Evolutionary conservation across 352 stramenopile species (phyloP).

Genomic region (Globisporangium canariense): DNA sequence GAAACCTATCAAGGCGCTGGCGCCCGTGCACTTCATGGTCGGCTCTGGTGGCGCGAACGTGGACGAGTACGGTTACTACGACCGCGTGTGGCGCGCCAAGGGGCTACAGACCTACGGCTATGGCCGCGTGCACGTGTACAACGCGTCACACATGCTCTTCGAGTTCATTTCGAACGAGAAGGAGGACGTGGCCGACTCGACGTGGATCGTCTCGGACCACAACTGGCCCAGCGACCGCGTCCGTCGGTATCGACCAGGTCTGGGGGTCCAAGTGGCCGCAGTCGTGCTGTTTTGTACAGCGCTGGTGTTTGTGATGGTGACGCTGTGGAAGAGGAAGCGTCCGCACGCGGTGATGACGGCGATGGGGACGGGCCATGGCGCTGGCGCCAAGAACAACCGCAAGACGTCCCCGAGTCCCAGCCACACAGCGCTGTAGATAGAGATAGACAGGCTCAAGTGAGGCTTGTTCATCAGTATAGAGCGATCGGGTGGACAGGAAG

Average conservation of each 20-base stretch:
- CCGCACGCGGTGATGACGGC: not conserved
- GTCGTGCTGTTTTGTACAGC: not conserved
- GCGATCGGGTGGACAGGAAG: not conserved
- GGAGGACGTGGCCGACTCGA: slow-evolving; percentile 6
- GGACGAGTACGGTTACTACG: slow-evolving; percentile 39
- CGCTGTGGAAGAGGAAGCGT: not conserved
- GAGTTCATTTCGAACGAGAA: slow-evolving; percentile 42
- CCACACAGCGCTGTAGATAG: not conserved
- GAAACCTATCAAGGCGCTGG: slow-evolving; percentile 31
- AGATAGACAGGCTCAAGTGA: not conserved
- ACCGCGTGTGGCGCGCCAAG: slow-evolving; percentile 27
- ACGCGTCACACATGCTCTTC: slow-evolving; percentile 45
- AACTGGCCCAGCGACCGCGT: slow-evolving; percentile 37
- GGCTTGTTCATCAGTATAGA: no score
- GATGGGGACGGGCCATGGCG: not conserved
- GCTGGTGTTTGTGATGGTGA: not conserved
- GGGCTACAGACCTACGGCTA: slow-evolving; percentile 46
- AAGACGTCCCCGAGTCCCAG: not conserved
- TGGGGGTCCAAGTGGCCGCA: not conserved
- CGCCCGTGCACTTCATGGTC: slow-evolving; percentile 53
- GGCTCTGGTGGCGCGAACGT: slow-evolving; percentile 44
- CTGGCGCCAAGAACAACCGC: not conserved
- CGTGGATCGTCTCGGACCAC: slow-evolving; percentile 51
- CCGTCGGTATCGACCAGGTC: slow-evolving; percentile 19
- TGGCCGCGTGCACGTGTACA: slow-evolving; percentile 54